A percentile compares a stretch with the other conserved stretches of the same genome.
Evolutionary conservation across 768 basidiomycete species (phyloP).

Genomic region (Pseudohyphozyma bogoriensis): DNA sequence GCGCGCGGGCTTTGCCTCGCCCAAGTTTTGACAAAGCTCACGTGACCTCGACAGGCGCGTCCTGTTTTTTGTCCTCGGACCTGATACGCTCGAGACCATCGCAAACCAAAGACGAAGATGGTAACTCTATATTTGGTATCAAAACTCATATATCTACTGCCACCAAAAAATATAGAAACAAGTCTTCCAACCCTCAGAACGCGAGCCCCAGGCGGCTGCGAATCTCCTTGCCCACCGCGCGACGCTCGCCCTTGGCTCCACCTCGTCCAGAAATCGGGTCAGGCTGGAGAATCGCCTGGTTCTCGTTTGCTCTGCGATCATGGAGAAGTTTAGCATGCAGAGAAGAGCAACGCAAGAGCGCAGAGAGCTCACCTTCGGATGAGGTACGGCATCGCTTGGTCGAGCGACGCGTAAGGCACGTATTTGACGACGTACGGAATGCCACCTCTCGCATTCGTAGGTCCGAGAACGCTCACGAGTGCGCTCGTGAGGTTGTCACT

Average conservation of each 20-base stretch:
- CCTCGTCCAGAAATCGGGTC: conserved; percentile 22
- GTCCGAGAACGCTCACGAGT: conserved; percentile 16
- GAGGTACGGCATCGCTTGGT: conserved; percentile 33
- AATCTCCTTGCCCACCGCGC: conserved; percentile 29
- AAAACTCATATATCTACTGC: no score
- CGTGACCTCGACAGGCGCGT: no score
- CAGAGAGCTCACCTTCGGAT: conserved; percentile 12
- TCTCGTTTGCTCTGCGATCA: conserved; percentile 23
- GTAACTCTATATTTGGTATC: no score
- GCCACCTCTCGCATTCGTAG: neutral
- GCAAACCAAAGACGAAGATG: no score
- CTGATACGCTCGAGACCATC: no score
- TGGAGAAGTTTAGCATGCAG: neutral
- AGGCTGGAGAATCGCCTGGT: conserved; percentile 26
- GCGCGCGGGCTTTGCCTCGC: no score
- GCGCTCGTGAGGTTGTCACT: conserved; percentile 27
- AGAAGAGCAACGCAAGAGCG: neutral
- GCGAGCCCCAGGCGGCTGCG: conserved; percentile 6
- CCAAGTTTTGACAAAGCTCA: no score
- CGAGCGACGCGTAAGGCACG: conserved; percentile 32
- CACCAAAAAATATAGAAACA: no score
- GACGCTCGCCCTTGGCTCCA: conserved; percentile 20
- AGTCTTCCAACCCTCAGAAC: no score
- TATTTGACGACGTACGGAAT: conserved; percentile 31
- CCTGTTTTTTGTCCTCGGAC: no score